Percentiles rank a stretch among this genome's conserved stretches.
phyloP scores from a whole-genome alignment of 768 basidiomycete genomes.

The Daedalea quercina region DNA sequence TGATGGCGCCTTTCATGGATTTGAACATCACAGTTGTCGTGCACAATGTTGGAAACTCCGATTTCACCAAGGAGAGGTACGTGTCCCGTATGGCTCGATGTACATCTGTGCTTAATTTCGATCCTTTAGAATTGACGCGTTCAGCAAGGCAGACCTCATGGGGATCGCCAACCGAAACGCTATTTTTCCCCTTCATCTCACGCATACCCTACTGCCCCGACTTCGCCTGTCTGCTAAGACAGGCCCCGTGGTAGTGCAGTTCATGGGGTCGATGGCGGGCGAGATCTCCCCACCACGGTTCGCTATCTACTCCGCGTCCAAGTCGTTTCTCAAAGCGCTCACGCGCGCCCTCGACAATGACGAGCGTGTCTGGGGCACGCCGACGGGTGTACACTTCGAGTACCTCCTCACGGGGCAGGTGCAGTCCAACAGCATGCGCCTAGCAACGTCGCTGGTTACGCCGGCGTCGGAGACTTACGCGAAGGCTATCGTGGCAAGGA shows the following conservation, averaged over 20 bases:
- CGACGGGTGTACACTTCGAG: constrained; percentile 14
- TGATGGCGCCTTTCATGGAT: constrained; percentile 16
- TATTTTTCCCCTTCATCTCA: constrained; percentile 19
- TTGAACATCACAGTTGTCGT: constrained; percentile 22
- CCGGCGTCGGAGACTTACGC: constrained; percentile 16
- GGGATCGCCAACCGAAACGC: constrained; percentile 13
- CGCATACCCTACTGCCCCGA: constrained; percentile 20
- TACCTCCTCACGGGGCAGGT: constrained; percentile 19
- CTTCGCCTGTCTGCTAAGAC: constrained; percentile 13
- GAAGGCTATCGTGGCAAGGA: constrained; percentile 11
- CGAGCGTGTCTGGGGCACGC: constrained; percentile 14
- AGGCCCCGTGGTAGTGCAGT: constrained; percentile 19
- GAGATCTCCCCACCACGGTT: constrained; percentile 17
- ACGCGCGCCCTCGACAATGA: constrained; percentile 16
- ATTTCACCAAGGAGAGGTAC: constrained; percentile 10
- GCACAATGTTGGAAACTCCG: constrained; percentile 20
- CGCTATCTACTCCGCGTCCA: constrained; percentile 16
- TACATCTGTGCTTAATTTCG: neutral
- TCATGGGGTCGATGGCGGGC: constrained; percentile 18
- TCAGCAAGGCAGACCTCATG: constrained; percentile 12
- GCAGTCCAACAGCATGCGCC: constrained; percentile 8
- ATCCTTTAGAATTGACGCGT: constrained; percentile 13
- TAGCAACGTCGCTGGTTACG: constrained; percentile 3
- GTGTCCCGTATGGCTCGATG: neutral
- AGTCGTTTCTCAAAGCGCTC: constrained; percentile 19